Evolutionary conservation across 345 rosid genomes (phyloP), one percentile per base, ranked within the genome.

Genomic region (Ailanthus altissimus): DNA sequence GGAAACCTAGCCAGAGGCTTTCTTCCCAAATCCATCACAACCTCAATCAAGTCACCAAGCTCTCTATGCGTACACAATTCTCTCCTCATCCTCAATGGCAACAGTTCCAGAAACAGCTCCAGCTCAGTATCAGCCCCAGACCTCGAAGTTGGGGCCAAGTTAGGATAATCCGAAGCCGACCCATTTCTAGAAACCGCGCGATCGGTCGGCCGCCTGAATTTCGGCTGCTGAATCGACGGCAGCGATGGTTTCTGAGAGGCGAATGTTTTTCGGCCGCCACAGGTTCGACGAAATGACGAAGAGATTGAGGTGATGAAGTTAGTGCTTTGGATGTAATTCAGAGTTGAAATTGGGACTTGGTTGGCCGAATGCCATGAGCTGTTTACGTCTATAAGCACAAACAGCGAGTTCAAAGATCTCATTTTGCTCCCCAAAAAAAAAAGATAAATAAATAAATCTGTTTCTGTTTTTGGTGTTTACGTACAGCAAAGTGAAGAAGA

Each of bases 21-120:
- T 76, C 99, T 87, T 60, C 98, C 99, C 83, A 93, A 83, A 74
- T 95, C 98, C 97, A 95, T 85, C 72, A 95, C 99, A 59, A 95
- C 96, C 75, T 95, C 98, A 63, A 93, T 95, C 87, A 95, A 77
- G 77, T 88, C 87, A 60, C 88, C 87, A 38, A 95, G 85, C 81
- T 89, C 86, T 40, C 67, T 75, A 72, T 90, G 97, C 85, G 75
- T 77, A 66, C 72, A 47, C 46, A 95, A 86, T 78, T 86, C 91
- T 45, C 73, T 86, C 83, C 89, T 87, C 89, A 93, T 84, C 53
- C 88, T 79, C 79, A 77, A 51, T 8, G 99, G 99, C 76, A 93
- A 81, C 86, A 95, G 75, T 73, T 93, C 92, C 70, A 93, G 86
- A 75, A 93, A 93, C 80, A 86, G 72, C 70, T 84, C 98, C 66